Conservation (phyloP, 164 flowering plant genomes). For the Brasenia schreberi region DNA sequence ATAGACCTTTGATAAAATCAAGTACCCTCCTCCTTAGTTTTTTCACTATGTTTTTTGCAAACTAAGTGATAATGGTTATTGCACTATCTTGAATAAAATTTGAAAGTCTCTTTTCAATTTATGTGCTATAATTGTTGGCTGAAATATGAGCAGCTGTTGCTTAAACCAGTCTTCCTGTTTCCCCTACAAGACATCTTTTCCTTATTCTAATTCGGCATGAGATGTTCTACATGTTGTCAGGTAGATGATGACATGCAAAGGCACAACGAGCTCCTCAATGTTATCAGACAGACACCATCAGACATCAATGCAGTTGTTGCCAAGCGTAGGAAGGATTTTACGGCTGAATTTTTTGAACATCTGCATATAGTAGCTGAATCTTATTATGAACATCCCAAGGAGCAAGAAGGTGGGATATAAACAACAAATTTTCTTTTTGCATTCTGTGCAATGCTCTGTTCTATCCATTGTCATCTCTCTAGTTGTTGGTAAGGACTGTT, state of each 20-base stretch:
- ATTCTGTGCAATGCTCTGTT: background rate
- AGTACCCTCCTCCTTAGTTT: too few relatives aligned
- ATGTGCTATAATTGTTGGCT: too few relatives aligned
- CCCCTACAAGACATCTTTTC: background rate
- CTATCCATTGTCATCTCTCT: background rate
- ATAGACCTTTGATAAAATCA: too few relatives aligned
- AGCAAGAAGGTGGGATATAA: constrained; percentile 54
- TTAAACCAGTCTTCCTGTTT: too few relatives aligned
- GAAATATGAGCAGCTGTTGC: too few relatives aligned
- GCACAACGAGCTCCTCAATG: constrained; percentile 68
- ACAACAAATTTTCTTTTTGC: background rate
- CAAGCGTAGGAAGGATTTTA: constrained; percentile 82
- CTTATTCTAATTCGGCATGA: background rate
- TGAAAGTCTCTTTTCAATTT: too few relatives aligned
- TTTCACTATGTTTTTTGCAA: too few relatives aligned
- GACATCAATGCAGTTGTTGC: constrained; percentile 54
- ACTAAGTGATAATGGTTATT: too few relatives aligned
- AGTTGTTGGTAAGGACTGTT: background rate
- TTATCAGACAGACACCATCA: constrained; percentile 30
- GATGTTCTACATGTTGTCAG: constrained; percentile 21
- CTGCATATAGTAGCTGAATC: constrained; percentile 69
- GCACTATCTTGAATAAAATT: too few relatives aligned
- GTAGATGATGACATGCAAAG: constrained; percentile 77
- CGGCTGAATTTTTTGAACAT: constrained; percentile 82
- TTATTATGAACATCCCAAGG: constrained; percentile 46